Evolutionary conservation across 495 filamentous ascomycete genomes (phyloP), one percentile per base, ranked within the genome.

Genomic region (Hypoxylon cercidicola): DNA sequence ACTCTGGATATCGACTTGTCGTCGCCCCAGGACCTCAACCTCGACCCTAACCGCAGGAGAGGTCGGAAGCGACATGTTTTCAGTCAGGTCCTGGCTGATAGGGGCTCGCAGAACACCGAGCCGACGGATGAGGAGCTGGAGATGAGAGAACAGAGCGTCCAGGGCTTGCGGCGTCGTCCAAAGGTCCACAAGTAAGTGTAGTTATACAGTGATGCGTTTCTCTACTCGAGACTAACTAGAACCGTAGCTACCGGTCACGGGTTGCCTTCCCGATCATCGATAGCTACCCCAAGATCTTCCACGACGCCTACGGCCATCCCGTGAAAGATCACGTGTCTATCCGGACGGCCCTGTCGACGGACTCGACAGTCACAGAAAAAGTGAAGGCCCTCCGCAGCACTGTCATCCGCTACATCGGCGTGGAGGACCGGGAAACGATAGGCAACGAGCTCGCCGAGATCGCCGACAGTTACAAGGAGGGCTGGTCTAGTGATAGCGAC

Each of bases 401-500:
- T 5, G 88, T 90, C 3, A 74, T 83, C 20, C 73, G 73, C 57
- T 78, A 70, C 68, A 81, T 92, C 23, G 81, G 82, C 2, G 68
- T 97, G 7, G 90, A 93, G 58, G 93, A 97, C 64, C 84, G 90
- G 10, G 95, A 99, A 76, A 81, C 80, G 11, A 81, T 99, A 32
- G 83, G 86, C 5, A 93, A 97, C 67, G 89, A 91, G n/a, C 79
- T 99, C 23, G 88, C 88, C 43, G 90, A 91, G 67, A 89, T 97
- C 57, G 87, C 89, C 10, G 94, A 97, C 70, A 88, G 88, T 59
- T 98, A 96, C 71, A 88, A 92, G 69, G 91, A 93, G 49, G 94
- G 93, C 0, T 98, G 93, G 92, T 85, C 87, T 35, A 93, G 90
- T 75, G 93, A 88, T 54, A 90, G 87, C 46, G 93, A 96, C 46